Conservation (phyloP, 148 eudicot genomes). For the Chenopodium album region DNA sequence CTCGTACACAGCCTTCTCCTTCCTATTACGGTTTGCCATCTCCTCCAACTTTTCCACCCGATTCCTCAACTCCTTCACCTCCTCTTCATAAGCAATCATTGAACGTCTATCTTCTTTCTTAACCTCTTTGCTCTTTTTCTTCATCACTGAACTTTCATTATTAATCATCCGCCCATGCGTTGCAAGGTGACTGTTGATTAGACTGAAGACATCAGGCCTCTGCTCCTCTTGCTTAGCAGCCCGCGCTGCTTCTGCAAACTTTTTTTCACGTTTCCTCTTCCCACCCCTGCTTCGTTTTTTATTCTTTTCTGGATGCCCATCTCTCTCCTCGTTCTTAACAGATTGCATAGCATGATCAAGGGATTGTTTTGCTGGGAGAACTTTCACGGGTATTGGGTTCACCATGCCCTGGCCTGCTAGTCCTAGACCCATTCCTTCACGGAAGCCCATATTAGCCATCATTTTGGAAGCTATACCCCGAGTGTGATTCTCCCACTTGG, state of each 20-base stretch:
- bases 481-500: slow-evolving; percentile 97
- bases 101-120: slow-evolving; percentile 76
- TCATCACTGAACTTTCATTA: slow-evolving; percentile 39
- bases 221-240: slow-evolving; percentile 71
- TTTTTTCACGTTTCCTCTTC: slow-evolving; percentile 86
- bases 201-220: slow-evolving; percentile 71
- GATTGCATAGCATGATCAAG: slow-evolving; percentile 69
- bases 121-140: slow-evolving; percentile 43
- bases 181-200: slow-evolving; percentile 83
- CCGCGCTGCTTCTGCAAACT: slow-evolving; percentile 65
- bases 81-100: slow-evolving; percentile 73
- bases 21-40: slow-evolving; percentile 76
- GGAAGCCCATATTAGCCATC: slow-evolving; percentile 97
- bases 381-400: slow-evolving; percentile 72
- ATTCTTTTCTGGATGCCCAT: slow-evolving; percentile 28
- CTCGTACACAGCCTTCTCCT: slow-evolving; percentile 79
- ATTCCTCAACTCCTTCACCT: slow-evolving; percentile 66
- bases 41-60: slow-evolving; percentile 71
- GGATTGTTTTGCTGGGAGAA: slow-evolving; percentile 83
- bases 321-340: slow-evolving; percentile 30
- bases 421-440: slow-evolving; percentile 97
- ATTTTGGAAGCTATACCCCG: slow-evolving; percentile 93
- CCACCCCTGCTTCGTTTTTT: slow-evolving; percentile 91
- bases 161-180: slow-evolving; percentile 43
- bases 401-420: slow-evolving; percentile 79